Evolutionary conservation across 352 stramenopile genomes (phyloP), one percentile per base, ranked within the genome.

Genomic region (Globisporangium okanoganense): DNA sequence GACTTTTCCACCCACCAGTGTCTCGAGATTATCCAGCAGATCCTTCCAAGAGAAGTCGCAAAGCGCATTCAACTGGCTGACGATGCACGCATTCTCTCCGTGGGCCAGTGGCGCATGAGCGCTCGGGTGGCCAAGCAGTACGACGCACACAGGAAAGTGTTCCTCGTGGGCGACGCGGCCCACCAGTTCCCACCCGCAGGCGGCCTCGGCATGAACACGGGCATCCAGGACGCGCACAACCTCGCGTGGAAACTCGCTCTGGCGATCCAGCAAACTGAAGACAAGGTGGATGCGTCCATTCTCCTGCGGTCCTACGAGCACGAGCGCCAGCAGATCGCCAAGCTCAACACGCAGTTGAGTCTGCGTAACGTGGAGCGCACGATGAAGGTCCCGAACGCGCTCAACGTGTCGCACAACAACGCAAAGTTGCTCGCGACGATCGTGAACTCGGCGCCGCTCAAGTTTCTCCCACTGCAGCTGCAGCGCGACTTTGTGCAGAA

Each of bases 181-280:
- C 93, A 98, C 56, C 87, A 97, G 64, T 97, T 98, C 51, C 92
- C 93, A 8, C 93, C 93, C 0, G 90, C 92, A 18, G 93, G 93
- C 31, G 93, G 93, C 4, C 94, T 98, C 44, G 93, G 93, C 56
- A 93, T 98, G 76, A 98, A 98, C 71, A 97, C 89, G 1, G 93
- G 92, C 41, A 69, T 98, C 29, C 87, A 97, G 64, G 92, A 98
- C 58, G 82, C 87, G 0, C 90, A 97, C 72, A 98, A 98, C 58
- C 71, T 98, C 9, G 86, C 80, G 2, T 98, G 92, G 93, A 97
- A 97, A 64, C 78, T 98, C 13, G 87, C 88, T 7, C 75, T 82
- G 20, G 57, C 78, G 13, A 69, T 96, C 3, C 73, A 89, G 25
- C 71, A 78, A 14, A 2, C 40, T 22, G 1, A 20, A 35, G 41